Evolutionary conservation across 177 flowering plant species (phyloP), one percentile per base, ranked within the genome.

Genomic region (Vitis hybrid): DNA sequence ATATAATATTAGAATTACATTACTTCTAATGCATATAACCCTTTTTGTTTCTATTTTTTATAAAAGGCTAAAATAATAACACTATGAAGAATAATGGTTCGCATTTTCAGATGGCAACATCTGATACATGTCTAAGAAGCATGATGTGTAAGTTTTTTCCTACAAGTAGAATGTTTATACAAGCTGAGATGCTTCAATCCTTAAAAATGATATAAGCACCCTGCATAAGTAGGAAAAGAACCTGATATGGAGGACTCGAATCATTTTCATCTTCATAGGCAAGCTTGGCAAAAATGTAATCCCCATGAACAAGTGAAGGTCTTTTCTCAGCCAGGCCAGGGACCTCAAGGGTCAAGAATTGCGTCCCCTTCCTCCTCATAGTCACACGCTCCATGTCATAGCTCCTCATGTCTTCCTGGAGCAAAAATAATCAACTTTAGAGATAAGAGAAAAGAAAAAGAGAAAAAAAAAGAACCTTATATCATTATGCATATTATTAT

Each of bases 301-400:
- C 99, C 10, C 95, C 91, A 75, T 56, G 62, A 34, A 93, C 91
- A 82, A 96, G 86, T 26, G 99, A 96, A 55, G 99, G 99, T 68
- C 99, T 88, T 78, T 77, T 88, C 79, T 93, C 99, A 58, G 99
- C 99, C 64, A 96, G 82, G 40, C 97, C 98, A 14, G 91, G 98
- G 58, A 96, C 98, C 75, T 81, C 89, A 40, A 96, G 95, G 49
- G 91, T 72, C 76, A 96, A 70, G 59, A 72, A 82, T 3, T 67
- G 77, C 55, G 50, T 1, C 12, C 91, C 87, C 67, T 57, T 85
- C 65, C 65, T 84, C 79, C 61, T 86, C 89, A 96, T 80, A 12
- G 71, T 67, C 30, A 87, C 90, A 65, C 32, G 13, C 71, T 89
- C 91, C 99, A 96, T 92, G 78, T 89, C 85, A 81, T 89, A 81